Conservation (phyloP, 225 moss, liverwort and hornwort species). For the Physcomitrium patens region DNA sequence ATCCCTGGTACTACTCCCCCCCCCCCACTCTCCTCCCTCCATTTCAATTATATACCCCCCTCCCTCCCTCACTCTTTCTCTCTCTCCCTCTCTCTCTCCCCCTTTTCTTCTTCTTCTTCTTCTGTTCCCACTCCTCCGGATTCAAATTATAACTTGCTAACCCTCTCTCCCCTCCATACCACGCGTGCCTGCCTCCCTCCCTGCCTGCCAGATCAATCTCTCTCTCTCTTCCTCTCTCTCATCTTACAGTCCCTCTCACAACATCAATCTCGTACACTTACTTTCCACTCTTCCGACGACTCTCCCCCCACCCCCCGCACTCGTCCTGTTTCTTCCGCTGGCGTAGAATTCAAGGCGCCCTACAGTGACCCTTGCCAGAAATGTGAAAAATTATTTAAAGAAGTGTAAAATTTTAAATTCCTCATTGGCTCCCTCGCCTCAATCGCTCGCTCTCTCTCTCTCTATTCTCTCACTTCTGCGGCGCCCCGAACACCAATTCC, state of each 20-base stretch:
- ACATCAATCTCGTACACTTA: constrained; percentile 15
- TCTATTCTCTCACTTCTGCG: too few relatives aligned
- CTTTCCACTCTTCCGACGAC: background rate
- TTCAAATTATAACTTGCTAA: constrained; percentile 34
- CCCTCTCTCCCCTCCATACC: constrained; percentile 23
- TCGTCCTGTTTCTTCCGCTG: background rate
- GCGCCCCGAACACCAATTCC: background rate
- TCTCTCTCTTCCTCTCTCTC: background rate
- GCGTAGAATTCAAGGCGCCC: background rate
- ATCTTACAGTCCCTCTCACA: too few relatives aligned
- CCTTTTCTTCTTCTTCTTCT: too few relatives aligned
- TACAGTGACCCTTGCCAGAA: too few relatives aligned
- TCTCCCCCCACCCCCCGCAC: too few relatives aligned
- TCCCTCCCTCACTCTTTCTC: too few relatives aligned
- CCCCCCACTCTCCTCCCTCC: background rate
- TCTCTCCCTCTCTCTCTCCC: too few relatives aligned
- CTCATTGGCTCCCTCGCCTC: too few relatives aligned
- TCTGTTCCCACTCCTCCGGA: constrained; percentile 47
- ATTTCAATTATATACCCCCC: background rate
- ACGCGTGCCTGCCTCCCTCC: constrained; percentile 24
- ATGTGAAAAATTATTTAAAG: too few relatives aligned
- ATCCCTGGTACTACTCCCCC: too few relatives aligned
- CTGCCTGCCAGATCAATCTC: constrained; percentile 11
- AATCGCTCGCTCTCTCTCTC: too few relatives aligned
- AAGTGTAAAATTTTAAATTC: too few relatives aligned